phyloP scores from a whole-genome alignment of 768 basidiomycete species.

The Russula vinacea region DNA sequence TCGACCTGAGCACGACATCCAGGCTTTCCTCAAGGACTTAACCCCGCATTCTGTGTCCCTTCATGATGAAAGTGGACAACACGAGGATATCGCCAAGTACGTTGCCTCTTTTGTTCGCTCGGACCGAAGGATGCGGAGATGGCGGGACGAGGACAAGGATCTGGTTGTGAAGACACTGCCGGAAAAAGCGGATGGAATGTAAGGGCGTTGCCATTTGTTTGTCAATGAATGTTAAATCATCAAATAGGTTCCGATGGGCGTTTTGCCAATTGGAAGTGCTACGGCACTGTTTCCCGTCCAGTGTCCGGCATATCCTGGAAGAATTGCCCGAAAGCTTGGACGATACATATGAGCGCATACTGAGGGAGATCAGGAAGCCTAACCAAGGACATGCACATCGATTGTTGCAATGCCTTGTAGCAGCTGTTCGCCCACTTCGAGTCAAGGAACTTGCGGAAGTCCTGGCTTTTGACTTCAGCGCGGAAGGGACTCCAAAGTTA shows the following conservation, averaged over 20 bases:
- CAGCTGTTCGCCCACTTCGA: slow-evolving; percentile 5
- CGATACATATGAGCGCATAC: slow-evolving; percentile 11
- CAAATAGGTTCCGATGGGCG: background rate
- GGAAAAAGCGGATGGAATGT: slow-evolving; percentile 3
- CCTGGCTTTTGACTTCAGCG: background rate
- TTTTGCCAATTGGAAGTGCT: background rate
- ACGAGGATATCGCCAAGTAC: background rate
- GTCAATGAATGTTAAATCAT: background rate
- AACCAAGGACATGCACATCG: slow-evolving; percentile 6
- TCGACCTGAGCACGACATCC: slow-evolving; percentile 13
- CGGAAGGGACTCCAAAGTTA: background rate
- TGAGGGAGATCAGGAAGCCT: slow-evolving; percentile 4
- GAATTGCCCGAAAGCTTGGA: background rate
- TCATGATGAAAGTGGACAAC: slow-evolving; percentile 2
- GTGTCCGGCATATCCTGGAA: background rate
- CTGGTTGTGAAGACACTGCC: background rate
- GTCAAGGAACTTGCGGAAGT: slow-evolving; percentile 6
- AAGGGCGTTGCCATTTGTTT: background rate
- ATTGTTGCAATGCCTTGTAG: slow-evolving; percentile 6
- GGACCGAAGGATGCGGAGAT: background rate
- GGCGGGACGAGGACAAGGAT: slow-evolving; percentile 1
- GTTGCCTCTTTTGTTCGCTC: background rate
- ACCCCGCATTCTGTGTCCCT: background rate
- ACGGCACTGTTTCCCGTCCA: background rate
- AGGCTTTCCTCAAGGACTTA: background rate